These are phyloP conservation scores for Sherardia arvensis DNA, from an alignment of 257 asterid genomes.

Conservation along the genomic window DNA sequence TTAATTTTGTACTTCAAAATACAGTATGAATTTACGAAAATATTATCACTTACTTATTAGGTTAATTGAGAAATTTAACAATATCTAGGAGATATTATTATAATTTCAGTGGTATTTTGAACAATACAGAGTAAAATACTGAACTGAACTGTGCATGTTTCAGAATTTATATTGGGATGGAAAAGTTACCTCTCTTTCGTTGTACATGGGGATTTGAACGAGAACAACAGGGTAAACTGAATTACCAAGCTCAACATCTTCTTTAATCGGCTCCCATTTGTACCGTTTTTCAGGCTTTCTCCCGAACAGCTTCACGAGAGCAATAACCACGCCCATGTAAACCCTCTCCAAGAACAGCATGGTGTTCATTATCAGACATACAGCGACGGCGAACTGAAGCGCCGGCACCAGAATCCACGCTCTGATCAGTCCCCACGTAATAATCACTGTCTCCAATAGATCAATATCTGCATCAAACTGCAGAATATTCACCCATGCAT, in stretches of 20 bases:
- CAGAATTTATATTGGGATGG: too few relatives aligned
- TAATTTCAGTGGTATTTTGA: too few relatives aligned
- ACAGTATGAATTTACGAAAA: too few relatives aligned
- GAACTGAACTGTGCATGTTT: too few relatives aligned
- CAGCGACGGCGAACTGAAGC: constrained; percentile 9
- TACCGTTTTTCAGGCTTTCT: constrained; percentile 22
- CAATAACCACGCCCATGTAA: constrained; percentile 27
- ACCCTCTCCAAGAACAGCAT: constrained; percentile 26
- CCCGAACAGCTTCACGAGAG: constrained; percentile 15
- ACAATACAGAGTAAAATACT: too few relatives aligned
- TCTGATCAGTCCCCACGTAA: not conserved
- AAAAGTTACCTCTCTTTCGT: constrained; percentile 27
- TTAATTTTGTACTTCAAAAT: too few relatives aligned
- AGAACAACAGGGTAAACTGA: constrained; percentile 23
- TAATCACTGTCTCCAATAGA: not conserved
- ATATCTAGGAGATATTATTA: too few relatives aligned
- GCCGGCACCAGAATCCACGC: constrained; percentile 16
- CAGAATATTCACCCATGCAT: not conserved
- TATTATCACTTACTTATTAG: too few relatives aligned
- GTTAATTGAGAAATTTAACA: too few relatives aligned
- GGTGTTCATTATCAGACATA: constrained; percentile 22
- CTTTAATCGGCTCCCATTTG: constrained; percentile 23
- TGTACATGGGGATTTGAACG: constrained; percentile 34
- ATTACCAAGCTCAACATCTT: constrained; percentile 26
- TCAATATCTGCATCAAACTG: not conserved